Base-by-base conservation (phyloP, 1,284 basidiomycete genomes). In the Schizophyllum commune region DNA sequence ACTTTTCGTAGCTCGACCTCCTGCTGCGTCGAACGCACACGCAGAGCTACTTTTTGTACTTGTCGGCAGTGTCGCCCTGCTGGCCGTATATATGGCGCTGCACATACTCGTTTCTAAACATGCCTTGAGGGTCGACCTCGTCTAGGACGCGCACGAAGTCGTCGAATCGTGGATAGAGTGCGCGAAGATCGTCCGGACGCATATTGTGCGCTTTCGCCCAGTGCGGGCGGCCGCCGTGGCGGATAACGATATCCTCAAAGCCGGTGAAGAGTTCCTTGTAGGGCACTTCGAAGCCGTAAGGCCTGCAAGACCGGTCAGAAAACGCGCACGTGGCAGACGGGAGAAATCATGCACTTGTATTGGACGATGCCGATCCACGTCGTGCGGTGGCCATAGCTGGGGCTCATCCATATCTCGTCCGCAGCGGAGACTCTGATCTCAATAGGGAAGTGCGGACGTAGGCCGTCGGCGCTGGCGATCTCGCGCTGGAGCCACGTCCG, bases 361-460 rank as follows among this genome's bases (percentile, higher is more conserved):
- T 96, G 93, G 21, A 98, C 86, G 58, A 98, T 85, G 11, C 97
- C 96, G 63, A 99, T 94, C 89, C 95, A 99, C 69, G 88, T 91
- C n/a, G 90, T 95, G 70, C 79, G 80, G 62, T 87, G 82, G 22
- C 89, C 91, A 70, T 87, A 87, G 67, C 89, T 88, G 13, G 95
- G 96, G 70, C 91, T 94, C 55, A 99, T 80, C 90, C 93, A 98
- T 63, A 98, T 95, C 68, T 96, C 92, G 75, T 99, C 96, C 22
- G 82, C 79, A 32, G 86, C 86, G 32, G 92, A 90, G 74, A 95
- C 96, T 6, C 97, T 84, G 64, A 99, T 87, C 77, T 99, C 96
- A 69, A 99, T 83, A 4, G 94, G 92, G 73, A 96, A 98, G 72
- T 99, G 96, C 4, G 92, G 88, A 21, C 92, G 83, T 58, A 94